Evolutionary conservation across 768 basidiomycete species (phyloP), one percentile per base, ranked within the genome.

Genomic region (Macrolepiota albuminosa): DNA sequence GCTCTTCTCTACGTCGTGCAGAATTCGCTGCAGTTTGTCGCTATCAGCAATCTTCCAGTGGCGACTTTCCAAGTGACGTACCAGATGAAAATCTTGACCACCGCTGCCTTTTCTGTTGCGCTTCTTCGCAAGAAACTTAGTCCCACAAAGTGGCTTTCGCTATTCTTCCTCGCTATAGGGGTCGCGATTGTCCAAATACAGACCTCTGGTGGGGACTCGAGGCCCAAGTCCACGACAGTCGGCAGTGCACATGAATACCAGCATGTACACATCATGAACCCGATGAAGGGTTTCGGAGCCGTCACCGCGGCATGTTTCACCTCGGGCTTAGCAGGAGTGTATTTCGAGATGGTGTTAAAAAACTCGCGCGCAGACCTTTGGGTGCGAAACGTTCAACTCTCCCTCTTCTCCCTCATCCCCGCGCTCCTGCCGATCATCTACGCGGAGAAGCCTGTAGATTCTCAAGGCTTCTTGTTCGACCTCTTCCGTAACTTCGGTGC

Each of bases 11-110:
- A 97, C 68, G 88, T 95, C 64, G 82, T 96, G n/a, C 93, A 98
- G 74, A 98, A 98, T 72, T 91, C 92, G 42, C 85, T 99, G 26
- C 97, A 98, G 73, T 99, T 96, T 73, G 93, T 97, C 64, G 97
- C 97, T 26, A 89, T 96, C 62, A 85, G 86, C 64, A 98, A 99
- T 74, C 84, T 99, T 59, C 93, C 93, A 42, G 95, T 94, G 56
- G 96, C 97, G 14, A 93, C 96, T 3, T 99, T 98, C 77, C 96
- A 98, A 72, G 94, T 98, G 63, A 92, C 91, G 9, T 96, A 98
- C 72, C 95, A 98, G 75, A 95, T 98, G 95, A 98, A 98, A 74
- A 98, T 98, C 70, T 82, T 98, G 58, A 98, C 95, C 52, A 98
- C 95, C 16, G 95, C 94, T 24, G 93, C 89, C 54, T 95, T 95